phyloP scores from a whole-genome alignment of 108 stramenopile genomes.

The Discostella stelligeroides region DNA sequence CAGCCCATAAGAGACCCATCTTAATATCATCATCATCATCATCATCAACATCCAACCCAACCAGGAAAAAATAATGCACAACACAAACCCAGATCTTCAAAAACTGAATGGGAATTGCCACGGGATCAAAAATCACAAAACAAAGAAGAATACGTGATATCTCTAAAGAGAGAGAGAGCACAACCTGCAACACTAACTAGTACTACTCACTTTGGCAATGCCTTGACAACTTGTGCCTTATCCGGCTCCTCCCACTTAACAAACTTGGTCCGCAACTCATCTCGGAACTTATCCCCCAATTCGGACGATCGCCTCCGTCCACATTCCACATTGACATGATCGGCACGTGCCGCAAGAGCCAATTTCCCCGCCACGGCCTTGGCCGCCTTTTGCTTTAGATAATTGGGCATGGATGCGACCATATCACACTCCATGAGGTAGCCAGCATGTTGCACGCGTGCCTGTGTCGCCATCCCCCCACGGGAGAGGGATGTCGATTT shows the following conservation, averaged over 20 bases:
- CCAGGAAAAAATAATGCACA: too few species aligned
- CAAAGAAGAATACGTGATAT: not conserved
- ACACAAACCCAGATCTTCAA: too few species aligned
- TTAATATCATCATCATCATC: too few species aligned
- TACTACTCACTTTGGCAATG: conserved; percentile 92
- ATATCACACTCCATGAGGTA: conserved; percentile 85
- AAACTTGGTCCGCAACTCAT: conserved; percentile 78
- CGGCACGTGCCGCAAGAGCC: conserved; percentile 74
- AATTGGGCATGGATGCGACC: conserved; percentile 64
- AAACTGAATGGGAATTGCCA: too few species aligned
- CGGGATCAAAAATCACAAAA: not conserved
- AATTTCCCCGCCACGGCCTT: conserved; percentile 89
- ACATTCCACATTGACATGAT: conserved; percentile 78
- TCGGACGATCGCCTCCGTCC: conserved; percentile 55
- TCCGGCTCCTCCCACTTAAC: conserved; percentile 94
- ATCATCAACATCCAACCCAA: too few species aligned
- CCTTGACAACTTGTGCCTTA: conserved; percentile 87
- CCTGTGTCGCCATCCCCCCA: conserved; percentile 28
- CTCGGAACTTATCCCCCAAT: conserved; percentile 60
- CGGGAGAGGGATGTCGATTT: conserved; percentile 51
- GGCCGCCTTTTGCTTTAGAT: conserved; percentile 80
- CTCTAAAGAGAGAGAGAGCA: conserved; percentile 4
- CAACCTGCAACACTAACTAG: too few species aligned
- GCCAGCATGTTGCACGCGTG: conserved; percentile 74
- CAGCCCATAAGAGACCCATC: too few species aligned